Evolutionary conservation across 1,284 basidiomycete species (phyloP), one percentile per base, ranked within the genome.

Genomic region (Fomitopsis betulina): DNA sequence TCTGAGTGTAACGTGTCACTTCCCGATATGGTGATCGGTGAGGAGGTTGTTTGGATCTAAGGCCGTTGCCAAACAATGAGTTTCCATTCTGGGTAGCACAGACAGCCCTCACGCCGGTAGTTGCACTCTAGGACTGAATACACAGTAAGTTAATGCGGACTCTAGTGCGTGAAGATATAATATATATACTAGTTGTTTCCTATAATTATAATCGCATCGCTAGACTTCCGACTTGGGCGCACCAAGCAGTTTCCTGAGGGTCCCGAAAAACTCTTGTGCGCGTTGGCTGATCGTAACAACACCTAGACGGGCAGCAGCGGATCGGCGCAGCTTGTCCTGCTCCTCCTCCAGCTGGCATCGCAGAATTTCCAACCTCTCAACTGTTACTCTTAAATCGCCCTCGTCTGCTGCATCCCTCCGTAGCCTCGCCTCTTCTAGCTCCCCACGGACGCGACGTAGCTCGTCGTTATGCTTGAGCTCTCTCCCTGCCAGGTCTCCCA

Each of bases 331-430:
- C 21, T n/a, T 38, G 40, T 30, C 15, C 25, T 47, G 54, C 25
- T 59, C 54, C 12, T 38, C 23, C 45, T 12, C 21, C 3, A 56
- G 10, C 42, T 33, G 42, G 2, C n/a, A 23, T 30, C 25, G 27
- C 37, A 21, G 12, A 12, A 5, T 35, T 23, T 50, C 43, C 3
- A 60, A 13, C 37, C 37, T 39, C 42, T 37, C 42, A 12, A 45
- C 53, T 38, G 42, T 65, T 25, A 62, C 40, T 54, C 69, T 66
- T 5, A 72, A 57, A 58, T 69, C 70, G 47, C 56, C 53, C 51
- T 58, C 60, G 2, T 63, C 62, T 54, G 65, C 64, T 43, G 63
- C 53, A 42, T 68, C 64, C 25, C 57, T 39, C 56, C 55, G 32
- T 47, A 27, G 17, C 27, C 60, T 39, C 37, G 64, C 65, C 21